Evolutionary conservation across 2,329 filamentous ascomycete species (phyloP), one percentile per base, ranked within the genome.

Genomic region (Colletotrichum sp.): DNA sequence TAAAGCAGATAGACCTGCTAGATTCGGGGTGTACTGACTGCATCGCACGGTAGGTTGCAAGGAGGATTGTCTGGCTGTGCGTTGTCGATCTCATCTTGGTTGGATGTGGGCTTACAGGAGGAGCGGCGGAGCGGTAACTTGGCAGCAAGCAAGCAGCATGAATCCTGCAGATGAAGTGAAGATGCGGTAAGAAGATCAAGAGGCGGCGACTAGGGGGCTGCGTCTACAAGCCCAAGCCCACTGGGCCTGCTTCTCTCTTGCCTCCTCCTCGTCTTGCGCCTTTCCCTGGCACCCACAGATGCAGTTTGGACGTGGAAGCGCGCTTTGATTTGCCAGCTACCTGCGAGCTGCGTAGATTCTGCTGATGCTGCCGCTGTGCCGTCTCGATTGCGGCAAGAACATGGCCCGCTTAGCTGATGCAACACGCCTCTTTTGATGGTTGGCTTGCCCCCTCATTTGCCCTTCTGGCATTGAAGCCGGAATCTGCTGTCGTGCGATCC

Each of bases 101-200:
- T 74, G 70, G 73, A 63, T 48, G 36, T 62, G 71, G 62, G 36
- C 24, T 55, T 38, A 32, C 32, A 56, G 55, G 16, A 62, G 52
- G 28, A 66, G 58, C 28, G 62, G 68, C 67, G 61, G n/a, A 62
- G 32, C 26, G 32, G 34, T 28, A 48, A 59, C 68, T 71, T 74
- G 72, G 38, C 63, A 72, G 62, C 30, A 71, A 61, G 32, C 62
- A 72, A 67, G 63, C 36, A 34, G 69, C 69, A 75, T 66, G 30
- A 75, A 72, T 75, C 62, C 73, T 72, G 73, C 73, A 72, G 56
- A 58, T 68, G 61, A 65, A 55, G 72, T 66, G 56, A 73, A 75
- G 73, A 75, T 75, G 73, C 73, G 73, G 73, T 68, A 75, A 63
- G 73, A 52, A 72, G 63, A 73, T 75, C 73, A 72, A 74, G 69